These are phyloP conservation scores for Testicularia cyperi DNA, from an alignment of 1,284 basidiomycete species.

Conservation along the genomic window DNA sequence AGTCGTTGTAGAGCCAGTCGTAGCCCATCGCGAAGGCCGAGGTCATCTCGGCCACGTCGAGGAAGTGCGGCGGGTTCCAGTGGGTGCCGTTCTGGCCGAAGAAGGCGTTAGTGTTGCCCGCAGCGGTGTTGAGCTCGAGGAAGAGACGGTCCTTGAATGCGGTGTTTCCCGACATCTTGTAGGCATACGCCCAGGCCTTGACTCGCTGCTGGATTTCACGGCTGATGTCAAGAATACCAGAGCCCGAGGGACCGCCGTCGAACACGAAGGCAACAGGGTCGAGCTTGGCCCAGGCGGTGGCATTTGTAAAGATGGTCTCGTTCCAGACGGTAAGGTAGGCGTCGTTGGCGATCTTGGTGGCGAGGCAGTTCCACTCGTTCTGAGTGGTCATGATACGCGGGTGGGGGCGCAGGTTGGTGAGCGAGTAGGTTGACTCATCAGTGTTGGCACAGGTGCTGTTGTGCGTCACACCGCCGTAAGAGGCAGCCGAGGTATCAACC, in stretches of 20 bases:
- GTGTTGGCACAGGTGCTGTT: slow-evolving; percentile 41
- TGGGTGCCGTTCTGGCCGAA: slow-evolving; percentile 63
- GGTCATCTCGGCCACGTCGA: slow-evolving; percentile 87
- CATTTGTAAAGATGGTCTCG: slow-evolving; percentile 84
- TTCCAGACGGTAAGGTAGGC: slow-evolving; percentile 89
- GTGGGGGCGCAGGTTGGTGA: slow-evolving; percentile 72
- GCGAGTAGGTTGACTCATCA: slow-evolving; percentile 67
- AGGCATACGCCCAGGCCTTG: slow-evolving; percentile 90
- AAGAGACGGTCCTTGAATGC: slow-evolving; percentile 84
- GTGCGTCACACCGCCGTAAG: slow-evolving; percentile 16
- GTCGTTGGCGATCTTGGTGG: slow-evolving; percentile 74
- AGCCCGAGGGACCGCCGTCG: slow-evolving; percentile 69
- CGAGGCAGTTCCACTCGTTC: slow-evolving; percentile 88
- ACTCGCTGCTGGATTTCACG: slow-evolving; percentile 85
- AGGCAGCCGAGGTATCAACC: slow-evolving; percentile 61
- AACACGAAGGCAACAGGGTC: slow-evolving; percentile 71
- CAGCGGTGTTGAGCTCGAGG: slow-evolving; percentile 69
- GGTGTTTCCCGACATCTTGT: slow-evolving; percentile 84
- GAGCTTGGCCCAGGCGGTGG: slow-evolving; percentile 69
- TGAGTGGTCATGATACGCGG: slow-evolving; percentile 86
- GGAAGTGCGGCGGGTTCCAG: slow-evolving; percentile 90
- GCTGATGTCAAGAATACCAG: slow-evolving; percentile 89
- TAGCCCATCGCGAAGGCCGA: slow-evolving; percentile 72
- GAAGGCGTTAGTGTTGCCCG: slow-evolving; percentile 64
- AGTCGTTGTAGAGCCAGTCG: slow-evolving; percentile 87